Evolutionary conservation across 768 basidiomycete genomes (phyloP).

Genomic region (Nidula microcarpa): DNA sequence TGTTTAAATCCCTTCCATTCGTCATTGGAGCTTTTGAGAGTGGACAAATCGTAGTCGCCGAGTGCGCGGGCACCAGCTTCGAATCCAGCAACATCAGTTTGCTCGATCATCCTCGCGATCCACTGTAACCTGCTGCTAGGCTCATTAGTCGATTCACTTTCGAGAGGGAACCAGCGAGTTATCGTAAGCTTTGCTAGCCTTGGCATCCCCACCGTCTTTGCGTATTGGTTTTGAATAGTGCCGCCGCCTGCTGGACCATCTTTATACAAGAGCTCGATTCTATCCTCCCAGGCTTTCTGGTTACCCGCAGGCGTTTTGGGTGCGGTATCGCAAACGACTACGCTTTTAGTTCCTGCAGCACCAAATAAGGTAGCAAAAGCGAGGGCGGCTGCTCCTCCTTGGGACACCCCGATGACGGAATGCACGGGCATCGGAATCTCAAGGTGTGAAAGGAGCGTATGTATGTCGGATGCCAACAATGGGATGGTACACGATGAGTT

Average conservation of each 20-base stretch:
- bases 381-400: slow-evolving; percentile 50
- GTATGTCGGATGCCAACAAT: slow-evolving; percentile 42
- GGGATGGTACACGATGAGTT: slow-evolving; percentile 31
- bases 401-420: slow-evolving; percentile 48
- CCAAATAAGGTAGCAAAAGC: slow-evolving; percentile 37
- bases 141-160: slow-evolving; percentile 3
- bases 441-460: slow-evolving; percentile 28
- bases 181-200: slow-evolving; percentile 38
- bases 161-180: slow-evolving; percentile 46
- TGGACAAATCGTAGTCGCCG: slow-evolving; percentile 37
- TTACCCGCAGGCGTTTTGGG: slow-evolving; percentile 42
- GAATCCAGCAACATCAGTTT: slow-evolving; percentile 40
- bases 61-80: slow-evolving; percentile 42
- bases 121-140: slow-evolving; percentile 14
- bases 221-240: slow-evolving; percentile 1
- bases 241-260: neutral
- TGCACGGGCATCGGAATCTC: slow-evolving; percentile 35
- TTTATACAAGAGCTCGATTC: slow-evolving; percentile 33
- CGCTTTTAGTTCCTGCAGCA: slow-evolving; percentile 23
- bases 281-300: slow-evolving; percentile 44
- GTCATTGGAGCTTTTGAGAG: slow-evolving; percentile 9
- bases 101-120: slow-evolving; percentile 32
- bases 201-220: slow-evolving; percentile 28
- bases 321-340: slow-evolving; percentile 48
- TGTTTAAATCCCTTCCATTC: too few relatives aligned